Percentiles rank a stretch among this genome's conserved stretches.
Evolutionary conservation across 2,329 filamentous ascomycete species (phyloP).

Genomic region (Emydomyces testavorans): DNA sequence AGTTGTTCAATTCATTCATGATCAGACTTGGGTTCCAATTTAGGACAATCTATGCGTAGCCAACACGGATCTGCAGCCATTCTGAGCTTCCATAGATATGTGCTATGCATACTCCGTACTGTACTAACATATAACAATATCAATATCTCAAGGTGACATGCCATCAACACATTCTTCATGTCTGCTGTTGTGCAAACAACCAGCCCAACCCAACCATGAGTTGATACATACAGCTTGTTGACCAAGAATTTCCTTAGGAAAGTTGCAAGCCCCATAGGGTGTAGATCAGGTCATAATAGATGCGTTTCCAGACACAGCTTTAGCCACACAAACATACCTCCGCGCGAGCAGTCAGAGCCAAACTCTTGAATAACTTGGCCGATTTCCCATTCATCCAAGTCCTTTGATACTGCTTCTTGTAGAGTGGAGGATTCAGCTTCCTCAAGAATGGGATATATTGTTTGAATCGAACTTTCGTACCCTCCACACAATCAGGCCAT

Average conservation of each 20-base stretch:
- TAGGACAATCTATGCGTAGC: too few species aligned
- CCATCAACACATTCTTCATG: too few species aligned
- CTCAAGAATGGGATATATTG: conserved; percentile 65
- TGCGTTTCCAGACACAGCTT: conserved; percentile 60
- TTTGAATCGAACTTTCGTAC: conserved; percentile 74
- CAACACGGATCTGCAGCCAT: too few species aligned
- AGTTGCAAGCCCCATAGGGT: conserved; percentile 46
- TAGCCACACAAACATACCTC: conserved; percentile 89
- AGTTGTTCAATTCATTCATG: too few species aligned
- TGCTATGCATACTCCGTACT: too few species aligned
- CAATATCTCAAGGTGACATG: too few species aligned
- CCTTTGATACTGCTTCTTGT: conserved; percentile 27
- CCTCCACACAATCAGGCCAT: conserved; percentile 67
- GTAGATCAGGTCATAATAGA: conserved; percentile 50
- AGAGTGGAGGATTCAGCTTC: conserved; percentile 50
- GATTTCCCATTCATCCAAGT: conserved; percentile 56
- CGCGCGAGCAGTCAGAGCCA: conserved; percentile 67
- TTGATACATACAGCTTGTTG: conserved; percentile 52
- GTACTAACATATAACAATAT: too few species aligned
- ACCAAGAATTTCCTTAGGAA: conserved; percentile 64
- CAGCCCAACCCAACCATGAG: conserved; percentile 59
- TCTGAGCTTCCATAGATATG: too few species aligned
- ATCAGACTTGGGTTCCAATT: too few species aligned
- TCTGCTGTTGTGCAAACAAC: conserved; percentile 59
- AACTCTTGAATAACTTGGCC: conserved; percentile 63